Percentiles rank a stretch among this genome's conserved stretches.
phyloP scores from a whole-genome alignment of 345 rosid genomes.

The Gossypium sturtianum region DNA sequence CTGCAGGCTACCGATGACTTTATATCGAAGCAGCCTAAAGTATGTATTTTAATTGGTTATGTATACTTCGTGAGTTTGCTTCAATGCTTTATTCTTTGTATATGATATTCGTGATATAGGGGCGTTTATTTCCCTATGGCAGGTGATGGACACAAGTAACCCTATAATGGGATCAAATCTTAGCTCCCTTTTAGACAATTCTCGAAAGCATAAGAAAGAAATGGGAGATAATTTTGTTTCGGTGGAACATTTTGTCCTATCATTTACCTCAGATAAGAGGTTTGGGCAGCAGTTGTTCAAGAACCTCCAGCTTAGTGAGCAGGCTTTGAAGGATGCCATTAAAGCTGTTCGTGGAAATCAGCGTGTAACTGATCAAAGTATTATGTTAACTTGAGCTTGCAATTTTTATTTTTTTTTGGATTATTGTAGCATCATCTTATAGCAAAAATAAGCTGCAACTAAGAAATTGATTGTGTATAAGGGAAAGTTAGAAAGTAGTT shows the following conservation, averaged over 20 bases:
- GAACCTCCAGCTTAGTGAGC: conserved; percentile 50
- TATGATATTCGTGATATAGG: background rate
- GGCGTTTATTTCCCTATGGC: conserved; percentile 1
- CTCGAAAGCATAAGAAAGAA: conserved; percentile 59
- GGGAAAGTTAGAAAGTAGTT: background rate
- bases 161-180: conserved; percentile 60
- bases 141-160: conserved; percentile 68
- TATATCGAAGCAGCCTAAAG: conserved; percentile 73
- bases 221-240: conserved; percentile 80
- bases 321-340: conserved; percentile 59
- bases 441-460: background rate
- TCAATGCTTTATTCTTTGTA: background rate
- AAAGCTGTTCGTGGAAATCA: conserved; percentile 79
- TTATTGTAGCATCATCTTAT: background rate
- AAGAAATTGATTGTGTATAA: background rate
- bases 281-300: conserved; percentile 64
- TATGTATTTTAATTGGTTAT: conserved; percentile 4
- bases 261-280: conserved; percentile 64
- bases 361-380: conserved; percentile 88
- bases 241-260: conserved; percentile 66
- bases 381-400: background rate
- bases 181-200: conserved; percentile 44
- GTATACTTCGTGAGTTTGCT: background rate
- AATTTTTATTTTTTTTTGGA: background rate
- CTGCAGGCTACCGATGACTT: conserved; percentile 62